Evolutionary conservation across 768 basidiomycete species (phyloP), one percentile per base, ranked within the genome.

Genomic region (Serendipita sp.): DNA sequence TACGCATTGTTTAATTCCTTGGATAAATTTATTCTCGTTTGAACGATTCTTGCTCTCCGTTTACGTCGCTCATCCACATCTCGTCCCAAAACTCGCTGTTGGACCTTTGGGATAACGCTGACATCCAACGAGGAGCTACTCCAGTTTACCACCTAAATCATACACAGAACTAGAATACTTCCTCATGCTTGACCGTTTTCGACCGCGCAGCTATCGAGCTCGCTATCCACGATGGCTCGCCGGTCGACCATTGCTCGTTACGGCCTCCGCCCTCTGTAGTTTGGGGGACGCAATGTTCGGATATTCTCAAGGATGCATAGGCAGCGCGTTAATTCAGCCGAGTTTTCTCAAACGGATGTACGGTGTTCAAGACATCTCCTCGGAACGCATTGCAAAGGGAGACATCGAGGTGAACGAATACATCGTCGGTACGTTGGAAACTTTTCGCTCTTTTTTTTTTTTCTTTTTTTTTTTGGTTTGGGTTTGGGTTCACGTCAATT

Each of bases 281-380:
- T 74, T 81, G 65, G 80, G 80, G 58, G 80, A 81, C 66, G 79
- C 78, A 4, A 78, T 80, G 74, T 81, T 81, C 65, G 80, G 80
- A 3, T 81, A 80, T 62, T 76, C 77, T 44, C 79, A 80, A 65
- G 80, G 80, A 2, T 76, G 77, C 65, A 79, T 79, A 44, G 79
- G 78, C 3, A 73, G 78, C 2, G 74, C 77, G 20, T 79, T 80
- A 51, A 75, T 81, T 45, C 80, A 81, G 66, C 79, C 78, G 3
- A 76, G 77, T 1, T 81, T 81, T 67, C 77, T 81, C 62, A 68
- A 71, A 14, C 71, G 75, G 3, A 78, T 81, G 74, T 81, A 78
- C 61, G 76, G 78, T 5, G 45, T 50, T 7, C 71, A 64, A 61
- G 70, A 72, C 38, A 74, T 79, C n/a, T 77, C 78, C 2, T 65